Percentiles rank a stretch among this genome's conserved stretches.
phyloP scores from a whole-genome alignment of 1,284 basidiomycete species.

The Puccinia hordei region DNA sequence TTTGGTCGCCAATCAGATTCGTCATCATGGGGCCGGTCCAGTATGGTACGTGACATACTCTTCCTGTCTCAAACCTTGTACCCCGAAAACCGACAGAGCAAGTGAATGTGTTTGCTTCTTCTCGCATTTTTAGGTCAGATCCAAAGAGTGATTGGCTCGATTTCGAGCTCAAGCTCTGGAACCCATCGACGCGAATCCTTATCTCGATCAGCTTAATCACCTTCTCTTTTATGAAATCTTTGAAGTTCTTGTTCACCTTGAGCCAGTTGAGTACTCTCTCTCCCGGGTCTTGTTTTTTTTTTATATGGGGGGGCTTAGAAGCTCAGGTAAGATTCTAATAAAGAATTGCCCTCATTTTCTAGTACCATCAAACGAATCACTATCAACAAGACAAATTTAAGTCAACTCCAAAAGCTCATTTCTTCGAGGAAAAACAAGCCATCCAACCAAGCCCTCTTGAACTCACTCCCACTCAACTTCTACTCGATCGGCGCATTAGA shows the following conservation, averaged over 20 bases:
- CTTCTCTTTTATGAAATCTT: constrained; percentile 4
- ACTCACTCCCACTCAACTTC: neutral
- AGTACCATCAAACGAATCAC: constrained; percentile 29
- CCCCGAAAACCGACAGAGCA: neutral
- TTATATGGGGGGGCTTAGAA: too few relatives aligned
- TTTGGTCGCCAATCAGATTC: constrained; percentile 32
- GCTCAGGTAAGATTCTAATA: too few relatives aligned
- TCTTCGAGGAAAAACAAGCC: neutral
- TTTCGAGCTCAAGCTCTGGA: constrained; percentile 31
- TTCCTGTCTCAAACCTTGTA: neutral
- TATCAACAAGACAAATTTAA: neutral
- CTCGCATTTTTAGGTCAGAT: constrained; percentile 1
- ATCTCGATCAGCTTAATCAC: constrained; percentile 20
- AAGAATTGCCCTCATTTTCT: neutral
- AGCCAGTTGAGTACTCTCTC: constrained; percentile 30
- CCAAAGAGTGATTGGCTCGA: constrained; percentile 19
- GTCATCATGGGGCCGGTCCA: constrained; percentile 42
- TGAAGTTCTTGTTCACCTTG: constrained; percentile 29
- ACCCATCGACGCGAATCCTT: neutral
- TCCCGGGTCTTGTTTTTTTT: too few relatives aligned
- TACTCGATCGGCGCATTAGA: constrained; percentile 13
- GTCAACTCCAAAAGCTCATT: neutral
- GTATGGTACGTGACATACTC: constrained; percentile 37
- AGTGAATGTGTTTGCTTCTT: neutral
- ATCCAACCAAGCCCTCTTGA: neutral